Percentiles rank a stretch among this genome's conserved stretches.
These are phyloP conservation scores for Fusarium anguioides DNA, from an alignment of 2,329 filamentous ascomycete species.

Conservation along the genomic window DNA sequence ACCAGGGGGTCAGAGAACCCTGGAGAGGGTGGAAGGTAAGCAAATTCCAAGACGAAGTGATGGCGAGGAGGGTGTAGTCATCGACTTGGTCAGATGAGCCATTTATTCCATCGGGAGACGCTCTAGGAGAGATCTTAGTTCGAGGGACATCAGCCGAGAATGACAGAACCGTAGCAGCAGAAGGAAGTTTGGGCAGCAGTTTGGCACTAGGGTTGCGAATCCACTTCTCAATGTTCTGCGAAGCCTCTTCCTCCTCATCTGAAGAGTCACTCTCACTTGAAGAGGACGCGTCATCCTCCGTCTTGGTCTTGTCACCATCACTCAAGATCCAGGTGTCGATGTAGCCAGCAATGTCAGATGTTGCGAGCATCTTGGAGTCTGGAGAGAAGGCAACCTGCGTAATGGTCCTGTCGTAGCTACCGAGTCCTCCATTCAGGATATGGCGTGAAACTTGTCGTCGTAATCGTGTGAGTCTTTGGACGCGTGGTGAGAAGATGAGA, in stretches of 20 bases:
- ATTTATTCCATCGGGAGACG: conserved; percentile 37
- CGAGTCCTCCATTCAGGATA: conserved; percentile 72
- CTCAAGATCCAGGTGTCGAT: conserved; percentile 86
- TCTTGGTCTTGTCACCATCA: conserved; percentile 49
- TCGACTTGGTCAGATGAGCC: conserved; percentile 46
- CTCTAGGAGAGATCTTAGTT: conserved; percentile 42
- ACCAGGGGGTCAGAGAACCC: conserved; percentile 86
- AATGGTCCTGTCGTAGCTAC: conserved; percentile 81
- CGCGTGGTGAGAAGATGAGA: conserved; percentile 47
- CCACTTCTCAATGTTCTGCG: conserved; percentile 69
- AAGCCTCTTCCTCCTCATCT: conserved; percentile 59
- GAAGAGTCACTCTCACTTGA: conserved; percentile 55
- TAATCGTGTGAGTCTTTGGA: conserved; percentile 64
- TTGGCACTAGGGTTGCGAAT: conserved; percentile 75
- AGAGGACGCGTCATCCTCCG: conserved; percentile 50
- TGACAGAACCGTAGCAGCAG: conserved; percentile 73
- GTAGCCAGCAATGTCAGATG: conserved; percentile 84
- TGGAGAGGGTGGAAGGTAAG: conserved; percentile 82
- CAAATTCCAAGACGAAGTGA: conserved; percentile 71
- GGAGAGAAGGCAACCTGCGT: conserved; percentile 81
- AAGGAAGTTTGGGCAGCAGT: conserved; percentile 75
- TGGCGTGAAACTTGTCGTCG: conserved; percentile 65
- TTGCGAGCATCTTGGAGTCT: conserved; percentile 81
- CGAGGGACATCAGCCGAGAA: conserved; percentile 67
- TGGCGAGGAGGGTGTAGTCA: conserved; percentile 64